Percentiles rank a stretch among this genome's conserved stretches.
Conservation (phyloP, 1,139 yeast species). For the Hansenula anomala region DNA sequence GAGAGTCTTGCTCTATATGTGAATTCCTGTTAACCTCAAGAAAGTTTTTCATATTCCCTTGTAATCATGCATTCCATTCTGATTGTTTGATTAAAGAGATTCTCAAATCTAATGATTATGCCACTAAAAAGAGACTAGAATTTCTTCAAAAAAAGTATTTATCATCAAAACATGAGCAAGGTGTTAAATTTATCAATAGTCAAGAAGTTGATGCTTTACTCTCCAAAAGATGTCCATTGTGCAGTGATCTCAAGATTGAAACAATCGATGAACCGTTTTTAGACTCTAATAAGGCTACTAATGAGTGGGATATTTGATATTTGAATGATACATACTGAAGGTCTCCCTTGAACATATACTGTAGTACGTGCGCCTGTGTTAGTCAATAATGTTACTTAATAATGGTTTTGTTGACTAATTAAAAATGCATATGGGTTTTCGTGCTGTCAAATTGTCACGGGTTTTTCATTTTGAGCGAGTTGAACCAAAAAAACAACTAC, state of each 20-base stretch:
- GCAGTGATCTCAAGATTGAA: conserved; percentile 73
- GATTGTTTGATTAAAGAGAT: conserved; percentile 72
- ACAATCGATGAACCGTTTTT: conserved; percentile 55
- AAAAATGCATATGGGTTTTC: too few relatives aligned
- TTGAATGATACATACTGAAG: too few relatives aligned
- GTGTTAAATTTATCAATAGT: conserved; percentile 23
- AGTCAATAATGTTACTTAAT: too few relatives aligned
- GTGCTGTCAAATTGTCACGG: too few relatives aligned
- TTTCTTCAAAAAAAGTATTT: conserved; percentile 41
- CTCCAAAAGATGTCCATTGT: conserved; percentile 67
- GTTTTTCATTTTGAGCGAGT: too few relatives aligned
- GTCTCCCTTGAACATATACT: too few relatives aligned
- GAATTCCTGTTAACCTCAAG: conserved; percentile 61
- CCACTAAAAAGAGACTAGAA: conserved; percentile 57
- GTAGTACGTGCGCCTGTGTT: too few relatives aligned
- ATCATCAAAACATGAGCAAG: conserved; percentile 20
- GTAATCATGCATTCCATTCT: conserved; percentile 86
- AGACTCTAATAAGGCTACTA: conserved; percentile 2
- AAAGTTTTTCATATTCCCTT: conserved; percentile 80
- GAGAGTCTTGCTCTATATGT: conserved; percentile 78
- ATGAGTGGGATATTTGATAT: conserved; percentile 14
- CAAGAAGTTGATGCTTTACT: conserved; percentile 52
- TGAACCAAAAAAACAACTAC: too few relatives aligned
- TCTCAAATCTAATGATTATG: conserved; percentile 61
- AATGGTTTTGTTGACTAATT: too few relatives aligned